Evolutionary conservation across 129 eudicot species (phyloP).

Genomic region (Scalesia atractyloides): DNA sequence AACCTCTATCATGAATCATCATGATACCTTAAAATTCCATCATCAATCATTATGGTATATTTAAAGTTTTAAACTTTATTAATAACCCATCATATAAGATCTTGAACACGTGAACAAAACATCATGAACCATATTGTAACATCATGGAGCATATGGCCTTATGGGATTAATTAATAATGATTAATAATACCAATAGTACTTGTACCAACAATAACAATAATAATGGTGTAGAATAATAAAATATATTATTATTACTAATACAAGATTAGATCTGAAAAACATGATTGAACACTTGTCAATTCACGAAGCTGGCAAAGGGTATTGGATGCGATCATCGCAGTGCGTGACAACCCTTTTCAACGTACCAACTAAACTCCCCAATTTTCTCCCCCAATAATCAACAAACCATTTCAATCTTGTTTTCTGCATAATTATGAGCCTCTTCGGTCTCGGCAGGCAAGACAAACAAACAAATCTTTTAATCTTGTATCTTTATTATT

Average conservation of each 20-base stretch:
- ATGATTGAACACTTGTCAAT: slow-evolving; percentile 29
- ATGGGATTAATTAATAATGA: no score
- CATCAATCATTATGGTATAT: no score
- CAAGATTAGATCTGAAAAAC: slow-evolving; percentile 21
- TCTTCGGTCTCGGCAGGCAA: slow-evolving; percentile 96
- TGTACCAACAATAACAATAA: not conserved
- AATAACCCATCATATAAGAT: no score
- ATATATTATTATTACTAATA: not conserved
- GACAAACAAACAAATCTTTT: not conserved
- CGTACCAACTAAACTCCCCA: slow-evolving; percentile 23
- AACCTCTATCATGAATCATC: no score
- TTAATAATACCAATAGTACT: no score
- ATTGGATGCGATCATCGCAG: slow-evolving; percentile 49
- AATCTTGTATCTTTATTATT: not conserved
- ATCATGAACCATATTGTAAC: slow-evolving; percentile 35
- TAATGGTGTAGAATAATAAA: no score
- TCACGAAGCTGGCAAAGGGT: slow-evolving; percentile 23
- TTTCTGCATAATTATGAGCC: slow-evolving; percentile 61
- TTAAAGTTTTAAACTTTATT: no score
- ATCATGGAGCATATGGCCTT: no score
- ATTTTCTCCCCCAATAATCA: not conserved
- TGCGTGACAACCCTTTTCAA: slow-evolving; percentile 50
- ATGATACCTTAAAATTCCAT: no score
- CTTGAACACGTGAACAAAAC: no score
- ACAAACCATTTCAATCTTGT: not conserved